Base-by-base conservation (phyloP, 177 flowering plant genomes). In the Vitis hybrid region DNA sequence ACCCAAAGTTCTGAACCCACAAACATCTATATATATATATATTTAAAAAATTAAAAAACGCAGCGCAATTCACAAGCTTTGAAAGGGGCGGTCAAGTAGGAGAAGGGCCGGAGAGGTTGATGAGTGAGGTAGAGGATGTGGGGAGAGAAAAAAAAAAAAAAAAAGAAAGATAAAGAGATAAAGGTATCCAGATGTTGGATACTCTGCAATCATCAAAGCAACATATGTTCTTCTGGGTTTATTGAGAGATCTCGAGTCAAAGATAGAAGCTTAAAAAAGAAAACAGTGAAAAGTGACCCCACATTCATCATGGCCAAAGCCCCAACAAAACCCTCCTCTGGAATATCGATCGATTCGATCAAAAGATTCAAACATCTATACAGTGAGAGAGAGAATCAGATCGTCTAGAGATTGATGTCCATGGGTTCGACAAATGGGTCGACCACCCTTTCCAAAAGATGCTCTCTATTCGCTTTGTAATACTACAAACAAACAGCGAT, bases 391-490 rank as follows among this genome's bases (percentile, higher is more conserved):
- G 79, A 77, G 86, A 86, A 85, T 85, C 88, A 70, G 89, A 86
- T 84, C 82, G 80, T 76, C 80, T 86, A 15, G 90, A 80, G 86
- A 85, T 81, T 85, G 77, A 80, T 75, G 86, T 65, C 64, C 18
- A 50, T 57, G 53, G 64, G 75, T 76, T 74, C 76, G 83, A 82
- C 86, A 81, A 80, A 78, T 76, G 74, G 83, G 85, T 81, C 85
- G 82, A 79, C 84, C 77, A 82, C 78, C 89, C 86, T 86, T 86
- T 86, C 78, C 90, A 81, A 86, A 83, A 84, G 88, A 86, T 86
- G 83, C 87, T 79, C 86, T 71, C 77, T 52, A 66, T 72, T 39
- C 65, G 67, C 79, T 73, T 74, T 70, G 81, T 74, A 68, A 70
- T 39, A 76, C 79, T 26, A 63, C 72, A 57, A 73, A 65, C 51